Percentiles rank a stretch among this genome's conserved stretches.
These are phyloP conservation scores for Colletotrichum navitas DNA, from an alignment of 2,329 filamentous ascomycete genomes.

Conservation along the genomic window DNA sequence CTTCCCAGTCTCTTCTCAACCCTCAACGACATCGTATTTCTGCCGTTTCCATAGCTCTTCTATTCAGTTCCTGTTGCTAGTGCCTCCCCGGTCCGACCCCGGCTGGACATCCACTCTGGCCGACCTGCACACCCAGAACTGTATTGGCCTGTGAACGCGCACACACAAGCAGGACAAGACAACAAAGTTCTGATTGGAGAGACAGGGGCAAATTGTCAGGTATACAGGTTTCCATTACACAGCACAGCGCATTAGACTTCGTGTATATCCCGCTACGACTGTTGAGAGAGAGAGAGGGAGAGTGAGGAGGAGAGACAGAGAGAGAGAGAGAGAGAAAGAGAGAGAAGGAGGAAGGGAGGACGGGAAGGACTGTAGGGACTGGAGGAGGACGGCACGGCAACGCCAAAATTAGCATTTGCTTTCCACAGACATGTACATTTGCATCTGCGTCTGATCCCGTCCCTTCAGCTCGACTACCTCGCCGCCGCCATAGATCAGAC, in stretches of 20 bases:
- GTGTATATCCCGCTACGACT: conserved; percentile 6
- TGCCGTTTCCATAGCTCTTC: conserved; percentile 1
- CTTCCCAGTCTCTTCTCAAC: neutral
- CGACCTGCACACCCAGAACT: neutral
- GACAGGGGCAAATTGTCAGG: neutral
- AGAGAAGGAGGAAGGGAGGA: neutral
- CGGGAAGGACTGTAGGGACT: neutral
- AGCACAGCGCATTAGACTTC: conserved; percentile 20
- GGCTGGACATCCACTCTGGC: neutral
- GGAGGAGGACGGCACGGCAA: conserved; percentile 11
- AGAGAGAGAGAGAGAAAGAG: neutral
- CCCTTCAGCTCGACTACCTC: neutral
- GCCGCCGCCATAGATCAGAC: conserved; percentile 15
- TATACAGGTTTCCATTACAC: neutral
- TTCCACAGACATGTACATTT: conserved; percentile 15
- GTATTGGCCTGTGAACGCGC: neutral
- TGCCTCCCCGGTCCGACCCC: conserved; percentile 13
- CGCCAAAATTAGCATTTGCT: conserved; percentile 29
- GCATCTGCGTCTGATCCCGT: conserved; percentile 7
- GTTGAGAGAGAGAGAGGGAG: neutral
- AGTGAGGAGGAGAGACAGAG: neutral
- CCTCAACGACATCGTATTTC: conserved; percentile 4
- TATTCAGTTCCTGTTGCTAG: conserved; percentile 2
- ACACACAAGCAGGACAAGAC: neutral
- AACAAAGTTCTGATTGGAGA: neutral